Percentiles rank a stretch among this genome's conserved stretches.
phyloP scores from a whole-genome alignment of 1,139 yeast genomes.

The Meyerozyma sp. region DNA sequence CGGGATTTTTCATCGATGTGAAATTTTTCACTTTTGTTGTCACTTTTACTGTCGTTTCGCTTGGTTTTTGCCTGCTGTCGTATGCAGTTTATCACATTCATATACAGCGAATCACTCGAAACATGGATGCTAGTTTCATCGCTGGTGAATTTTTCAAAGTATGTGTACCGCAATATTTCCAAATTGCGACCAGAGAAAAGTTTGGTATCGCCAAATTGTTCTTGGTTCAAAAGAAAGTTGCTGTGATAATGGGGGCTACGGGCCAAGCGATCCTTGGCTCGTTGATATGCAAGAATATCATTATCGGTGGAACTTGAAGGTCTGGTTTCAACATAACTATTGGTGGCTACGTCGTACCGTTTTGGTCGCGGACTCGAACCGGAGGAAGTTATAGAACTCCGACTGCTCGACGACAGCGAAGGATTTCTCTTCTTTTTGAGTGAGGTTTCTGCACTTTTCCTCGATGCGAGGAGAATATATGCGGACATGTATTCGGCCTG shows the following conservation, averaged over 20 bases:
- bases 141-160: slow-evolving; percentile 17
- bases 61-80: background rate
- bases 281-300: background rate
- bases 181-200: slow-evolving; percentile 17
- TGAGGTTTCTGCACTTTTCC: background rate
- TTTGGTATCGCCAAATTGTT: slow-evolving; percentile 8
- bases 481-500: background rate
- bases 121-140: slow-evolving; percentile 9
- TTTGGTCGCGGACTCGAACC: background rate
- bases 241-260: background rate
- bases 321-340: background rate
- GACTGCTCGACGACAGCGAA: background rate
- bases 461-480: background rate
- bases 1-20: background rate
- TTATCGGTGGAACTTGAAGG: background rate
- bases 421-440: background rate
- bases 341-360: background rate
- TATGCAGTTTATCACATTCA: background rate
- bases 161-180: slow-evolving; percentile 21
- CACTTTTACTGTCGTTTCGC: background rate
- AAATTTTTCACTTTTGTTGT: no score
- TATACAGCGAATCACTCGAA: slow-evolving; percentile 4
- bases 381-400: background rate
- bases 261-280: background rate
- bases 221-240: slow-evolving; percentile 15